Conservation (phyloP, 768 basidiomycete species). For the Mycena maculata region DNA sequence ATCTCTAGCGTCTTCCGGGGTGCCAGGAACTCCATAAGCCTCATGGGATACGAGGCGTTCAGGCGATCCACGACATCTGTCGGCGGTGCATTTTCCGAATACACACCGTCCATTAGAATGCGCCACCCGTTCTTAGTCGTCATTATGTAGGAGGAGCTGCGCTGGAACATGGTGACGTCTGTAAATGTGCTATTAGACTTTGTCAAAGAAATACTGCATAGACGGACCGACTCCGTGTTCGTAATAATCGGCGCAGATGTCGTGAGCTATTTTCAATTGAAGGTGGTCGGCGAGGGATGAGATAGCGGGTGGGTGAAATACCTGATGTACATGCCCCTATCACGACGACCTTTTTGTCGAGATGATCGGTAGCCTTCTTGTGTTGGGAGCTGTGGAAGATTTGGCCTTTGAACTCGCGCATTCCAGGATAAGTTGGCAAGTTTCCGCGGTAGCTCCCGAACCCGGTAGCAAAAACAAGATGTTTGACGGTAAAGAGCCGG, state of each 20-base stretch:
- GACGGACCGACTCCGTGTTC: slow-evolving; percentile 54
- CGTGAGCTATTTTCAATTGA: slow-evolving; percentile 49
- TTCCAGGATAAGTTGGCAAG: slow-evolving; percentile 60
- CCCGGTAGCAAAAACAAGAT: slow-evolving; percentile 66
- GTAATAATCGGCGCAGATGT: slow-evolving; percentile 56
- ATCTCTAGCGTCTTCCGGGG: slow-evolving; percentile 53
- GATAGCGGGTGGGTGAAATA: slow-evolving; percentile 32
- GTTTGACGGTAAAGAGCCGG: slow-evolving; percentile 57
- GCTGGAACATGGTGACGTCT: slow-evolving; percentile 73
- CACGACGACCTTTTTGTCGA: slow-evolving; percentile 78
- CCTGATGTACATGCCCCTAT: slow-evolving; percentile 71
- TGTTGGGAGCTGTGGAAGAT: slow-evolving; percentile 70
- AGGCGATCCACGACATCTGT: slow-evolving; percentile 64
- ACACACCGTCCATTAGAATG: slow-evolving; percentile 47
- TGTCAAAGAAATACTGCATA: slow-evolving; percentile 7
- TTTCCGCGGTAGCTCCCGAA: slow-evolving; percentile 58
- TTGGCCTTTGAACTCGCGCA: slow-evolving; percentile 71
- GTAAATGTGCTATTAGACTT: not conserved
- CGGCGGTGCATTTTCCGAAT: slow-evolving; percentile 61
- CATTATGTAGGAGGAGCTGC: slow-evolving; percentile 70
- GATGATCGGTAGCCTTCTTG: slow-evolving; percentile 63
- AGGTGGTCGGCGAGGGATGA: not conserved
- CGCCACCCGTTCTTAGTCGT: slow-evolving; percentile 54
- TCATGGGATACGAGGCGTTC: slow-evolving; percentile 59
- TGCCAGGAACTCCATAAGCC: slow-evolving; percentile 49